Conservation (phyloP, 177 flowering plant species). For the Vitis hybrid region DNA sequence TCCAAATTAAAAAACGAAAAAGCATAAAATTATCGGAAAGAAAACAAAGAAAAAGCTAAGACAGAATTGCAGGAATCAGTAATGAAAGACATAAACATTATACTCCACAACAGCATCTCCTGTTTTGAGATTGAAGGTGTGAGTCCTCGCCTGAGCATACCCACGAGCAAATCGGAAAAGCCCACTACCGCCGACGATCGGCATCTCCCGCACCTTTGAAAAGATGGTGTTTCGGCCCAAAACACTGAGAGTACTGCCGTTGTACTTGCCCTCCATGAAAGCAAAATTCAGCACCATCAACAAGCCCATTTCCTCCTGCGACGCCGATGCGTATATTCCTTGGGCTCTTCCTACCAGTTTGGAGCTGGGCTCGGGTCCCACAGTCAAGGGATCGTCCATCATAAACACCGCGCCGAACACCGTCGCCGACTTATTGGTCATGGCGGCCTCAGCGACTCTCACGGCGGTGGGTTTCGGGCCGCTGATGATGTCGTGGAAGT, state of each 20-base stretch:
- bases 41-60: background rate
- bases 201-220: conserved; percentile 35
- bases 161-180: conserved; percentile 47
- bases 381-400: conserved; percentile 34
- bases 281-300: conserved; percentile 30
- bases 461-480: no score
- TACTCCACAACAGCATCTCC: no score
- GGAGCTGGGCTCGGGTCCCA: conserved; percentile 25
- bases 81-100: no score
- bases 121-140: no score
- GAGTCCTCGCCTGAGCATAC: conserved; percentile 34
- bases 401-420: conserved; percentile 5
- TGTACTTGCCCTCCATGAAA: conserved; percentile 41
- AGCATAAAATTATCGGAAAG: no score
- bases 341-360: conserved; percentile 37
- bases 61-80: no score
- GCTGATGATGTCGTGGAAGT: no score
- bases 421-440: no score
- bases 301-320: conserved; percentile 15
- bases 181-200: conserved; percentile 47
- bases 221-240: conserved; percentile 32
- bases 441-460: no score
- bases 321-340: conserved; percentile 33
- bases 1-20: no score
- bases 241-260: conserved; percentile 40